Conservation (phyloP, 139 green algal species). For the Coccomyxa sp. region DNA sequence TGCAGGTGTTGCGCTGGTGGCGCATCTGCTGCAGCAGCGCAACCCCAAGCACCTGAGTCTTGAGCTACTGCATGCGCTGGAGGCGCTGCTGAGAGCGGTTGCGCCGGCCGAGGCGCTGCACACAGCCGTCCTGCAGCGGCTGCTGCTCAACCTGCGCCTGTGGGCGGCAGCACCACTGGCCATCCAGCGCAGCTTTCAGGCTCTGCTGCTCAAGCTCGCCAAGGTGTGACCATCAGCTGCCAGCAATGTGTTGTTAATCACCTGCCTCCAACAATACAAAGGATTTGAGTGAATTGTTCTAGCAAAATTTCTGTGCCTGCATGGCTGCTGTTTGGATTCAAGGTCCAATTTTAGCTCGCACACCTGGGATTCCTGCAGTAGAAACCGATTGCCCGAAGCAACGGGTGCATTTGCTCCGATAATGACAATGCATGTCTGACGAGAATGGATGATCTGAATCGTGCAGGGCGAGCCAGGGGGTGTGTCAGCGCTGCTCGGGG, state of each 20-base stretch:
- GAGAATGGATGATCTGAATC: too few species aligned
- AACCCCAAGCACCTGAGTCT: conserved; percentile 14
- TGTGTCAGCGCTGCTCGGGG: conserved; percentile 13
- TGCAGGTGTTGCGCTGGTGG: conserved; percentile 25
- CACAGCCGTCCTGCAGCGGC: conserved; percentile 14
- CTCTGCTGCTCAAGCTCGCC: conserved; percentile 19
- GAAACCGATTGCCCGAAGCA: too few species aligned
- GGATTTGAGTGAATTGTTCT: too few species aligned
- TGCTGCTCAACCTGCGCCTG: conserved; percentile 39
- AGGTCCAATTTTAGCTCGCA: background rate
- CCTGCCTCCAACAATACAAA: too few species aligned
- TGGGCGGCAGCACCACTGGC: conserved; percentile 22
- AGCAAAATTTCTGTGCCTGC: too few species aligned
- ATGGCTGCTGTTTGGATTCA: background rate
- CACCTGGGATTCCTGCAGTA: background rate
- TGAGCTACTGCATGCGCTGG: conserved; percentile 17
- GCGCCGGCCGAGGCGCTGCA: conserved; percentile 1
- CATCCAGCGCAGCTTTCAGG: conserved; percentile 23
- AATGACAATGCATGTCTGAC: too few species aligned
- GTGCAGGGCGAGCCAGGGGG: conserved; percentile 15
- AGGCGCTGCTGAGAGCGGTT: conserved; percentile 22
- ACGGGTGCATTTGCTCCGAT: too few species aligned
- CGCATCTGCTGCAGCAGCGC: conserved; percentile 28
- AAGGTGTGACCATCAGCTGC: conserved; percentile 5
- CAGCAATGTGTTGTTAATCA: background rate